Evolutionary conservation across 257 asterid species (phyloP), one percentile per base, ranked within the genome.

Genomic region (Dorcoceras hygrometricum): DNA sequence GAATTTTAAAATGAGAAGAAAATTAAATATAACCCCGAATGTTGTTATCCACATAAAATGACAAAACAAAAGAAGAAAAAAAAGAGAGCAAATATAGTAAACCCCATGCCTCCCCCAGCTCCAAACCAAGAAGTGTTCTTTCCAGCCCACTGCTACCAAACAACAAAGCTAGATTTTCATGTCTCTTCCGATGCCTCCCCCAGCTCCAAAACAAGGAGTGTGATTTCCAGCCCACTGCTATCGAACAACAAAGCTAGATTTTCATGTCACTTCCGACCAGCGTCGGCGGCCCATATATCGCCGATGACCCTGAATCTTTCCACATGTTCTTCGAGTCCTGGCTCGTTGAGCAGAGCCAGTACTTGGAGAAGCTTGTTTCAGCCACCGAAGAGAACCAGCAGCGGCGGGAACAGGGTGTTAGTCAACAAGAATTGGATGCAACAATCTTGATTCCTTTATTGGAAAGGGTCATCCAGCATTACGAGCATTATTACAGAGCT

Each of bases 401-500:
- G 50, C 69, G 27, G 18, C 6, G 12, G 50, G 50, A 39, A 12
- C 18, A 16, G n/a, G 54, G 25, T 8, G 29, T 31, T 16, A 48
- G 59, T 46, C 53, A 28, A 8, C 67, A 16, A 8, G 58, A 57
- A 39, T 57, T 5, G 51, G 67, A 77, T 20, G 74, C 50, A 0
- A 55, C 3, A 6, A 1, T 18, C 23, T 22, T 76, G 1, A 53
- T 57, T 0, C 60, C 76, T 0, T 61, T 85, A 2, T 56, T 85
- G 0, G 74, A 58, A 5, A 72, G 75, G 0, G 95, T 83, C 0
- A 16, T 80, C 19, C 31, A 67, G 9, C 96, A 84, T 54, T 84
- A 89, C 20, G 92, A 87, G 75, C 79, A 75, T 23, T 89, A 89
- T 69, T 85, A 87, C 67, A 51, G n/a, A 26, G 79, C 78, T 0